Conservation (phyloP, 768 basidiomycete species). For the Daedalea quercina region DNA sequence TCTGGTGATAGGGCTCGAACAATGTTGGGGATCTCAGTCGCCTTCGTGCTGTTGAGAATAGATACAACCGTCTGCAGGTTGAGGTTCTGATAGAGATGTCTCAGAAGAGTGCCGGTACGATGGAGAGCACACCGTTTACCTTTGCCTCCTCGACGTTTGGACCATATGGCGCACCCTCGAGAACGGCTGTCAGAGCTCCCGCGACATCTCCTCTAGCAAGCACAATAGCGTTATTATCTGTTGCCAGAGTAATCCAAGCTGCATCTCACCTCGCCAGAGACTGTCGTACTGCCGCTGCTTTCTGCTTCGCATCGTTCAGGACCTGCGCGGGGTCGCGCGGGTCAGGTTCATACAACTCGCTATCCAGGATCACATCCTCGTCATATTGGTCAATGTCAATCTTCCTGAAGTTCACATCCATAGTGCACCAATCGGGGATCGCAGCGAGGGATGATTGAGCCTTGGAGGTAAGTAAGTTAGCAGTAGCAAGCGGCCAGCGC, state of each 20-base stretch:
- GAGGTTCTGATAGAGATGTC: conserved; percentile 45
- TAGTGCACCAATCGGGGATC: conserved; percentile 4
- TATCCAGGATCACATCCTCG: conserved; percentile 81
- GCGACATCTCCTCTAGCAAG: conserved; percentile 62
- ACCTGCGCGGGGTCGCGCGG: conserved; percentile 71
- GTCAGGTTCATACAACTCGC: conserved; percentile 83
- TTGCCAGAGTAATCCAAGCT: background rate
- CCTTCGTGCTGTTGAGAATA: conserved; percentile 90
- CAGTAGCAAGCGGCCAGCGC: no score
- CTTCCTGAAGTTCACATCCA: conserved; percentile 71
- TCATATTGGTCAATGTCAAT: conserved; percentile 93
- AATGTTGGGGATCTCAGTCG: conserved; percentile 74
- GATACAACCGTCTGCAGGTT: conserved; percentile 77
- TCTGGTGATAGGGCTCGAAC: conserved; percentile 69
- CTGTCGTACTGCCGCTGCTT: conserved; percentile 64
- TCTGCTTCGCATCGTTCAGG: conserved; percentile 69
- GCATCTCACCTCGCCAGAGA: conserved; percentile 63
- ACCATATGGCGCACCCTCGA: conserved; percentile 86
- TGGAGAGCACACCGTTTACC: conserved; percentile 35
- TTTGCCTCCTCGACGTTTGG: conserved; percentile 85
- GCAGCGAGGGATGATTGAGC: no score
- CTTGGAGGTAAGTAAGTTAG: no score
- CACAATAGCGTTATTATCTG: background rate
- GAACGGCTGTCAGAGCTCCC: conserved; percentile 62
- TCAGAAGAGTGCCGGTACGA: background rate